These are phyloP conservation scores for Sugiyamaella americana DNA, from an alignment of 805 yeast genomes.

Conservation along the genomic window DNA sequence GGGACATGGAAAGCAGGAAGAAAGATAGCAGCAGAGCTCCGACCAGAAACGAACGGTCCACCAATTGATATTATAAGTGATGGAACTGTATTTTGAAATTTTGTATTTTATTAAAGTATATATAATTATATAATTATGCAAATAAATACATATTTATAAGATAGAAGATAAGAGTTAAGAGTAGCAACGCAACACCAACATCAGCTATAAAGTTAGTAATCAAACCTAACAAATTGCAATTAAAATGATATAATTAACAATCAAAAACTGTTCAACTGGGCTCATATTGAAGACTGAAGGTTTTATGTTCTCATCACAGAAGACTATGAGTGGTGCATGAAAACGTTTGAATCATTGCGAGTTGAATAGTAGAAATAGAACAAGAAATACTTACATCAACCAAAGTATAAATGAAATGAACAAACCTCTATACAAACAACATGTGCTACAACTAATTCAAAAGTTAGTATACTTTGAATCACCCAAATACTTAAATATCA, in stretches of 20 bases:
- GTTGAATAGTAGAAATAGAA: not conserved
- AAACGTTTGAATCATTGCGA: constrained; percentile 27
- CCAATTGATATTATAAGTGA: constrained; percentile 58
- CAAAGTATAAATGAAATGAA: too few species aligned
- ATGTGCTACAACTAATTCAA: too few species aligned
- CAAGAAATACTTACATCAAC: constrained; percentile 7
- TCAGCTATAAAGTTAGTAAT: too few species aligned
- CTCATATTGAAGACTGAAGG: constrained; percentile 36
- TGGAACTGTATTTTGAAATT: constrained; percentile 54
- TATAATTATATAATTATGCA: not conserved
- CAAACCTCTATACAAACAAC: too few species aligned
- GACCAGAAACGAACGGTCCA: constrained; percentile 51
- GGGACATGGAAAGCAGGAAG: constrained; percentile 67
- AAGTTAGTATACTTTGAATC: too few species aligned
- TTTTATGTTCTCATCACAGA: constrained; percentile 24
- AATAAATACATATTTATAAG: not conserved
- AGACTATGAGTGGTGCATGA: constrained; percentile 29
- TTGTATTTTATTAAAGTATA: not conserved
- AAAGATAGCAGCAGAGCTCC: constrained; percentile 46
- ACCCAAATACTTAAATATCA: too few species aligned
- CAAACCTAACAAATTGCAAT: too few species aligned
- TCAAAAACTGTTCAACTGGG: constrained; percentile 7
- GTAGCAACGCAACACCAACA: not conserved
- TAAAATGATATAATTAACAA: too few species aligned
- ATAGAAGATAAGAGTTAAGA: not conserved